Conservation (phyloP, 2,329 filamentous ascomycete species). For the Penicillium sp. region DNA sequence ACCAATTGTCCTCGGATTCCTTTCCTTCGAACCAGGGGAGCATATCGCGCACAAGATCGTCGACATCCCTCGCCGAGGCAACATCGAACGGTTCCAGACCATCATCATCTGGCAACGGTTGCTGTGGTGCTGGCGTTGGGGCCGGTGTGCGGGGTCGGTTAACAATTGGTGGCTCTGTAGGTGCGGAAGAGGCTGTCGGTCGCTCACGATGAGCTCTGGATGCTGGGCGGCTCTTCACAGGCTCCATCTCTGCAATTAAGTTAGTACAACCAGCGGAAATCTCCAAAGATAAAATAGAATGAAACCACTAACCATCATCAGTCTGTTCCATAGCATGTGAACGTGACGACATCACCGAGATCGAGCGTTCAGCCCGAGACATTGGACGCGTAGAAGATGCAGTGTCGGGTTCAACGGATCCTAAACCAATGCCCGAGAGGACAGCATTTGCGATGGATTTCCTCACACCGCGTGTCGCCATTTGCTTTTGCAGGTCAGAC, state of each 20-base stretch:
- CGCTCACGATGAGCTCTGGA: slow-evolving; percentile 23
- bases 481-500: slow-evolving; percentile 80
- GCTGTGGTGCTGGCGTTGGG: slow-evolving; percentile 9
- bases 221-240: slow-evolving; percentile 19
- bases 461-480: slow-evolving; percentile 79
- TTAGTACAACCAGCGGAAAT: slow-evolving; percentile 1
- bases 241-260: slow-evolving; percentile 16
- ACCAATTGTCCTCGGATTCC: slow-evolving; percentile 89
- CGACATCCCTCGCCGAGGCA: slow-evolving; percentile 80
- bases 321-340: slow-evolving; percentile 23
- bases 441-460: slow-evolving; percentile 83
- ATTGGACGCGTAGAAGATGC: slow-evolving; percentile 23
- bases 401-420: slow-evolving; percentile 27
- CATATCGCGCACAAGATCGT: slow-evolving; percentile 83
- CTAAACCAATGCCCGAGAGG: slow-evolving; percentile 66
- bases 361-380: slow-evolving; percentile 33
- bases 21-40: slow-evolving; percentile 76
- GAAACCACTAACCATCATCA: slow-evolving; percentile 21
- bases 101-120: slow-evolving; percentile 57
- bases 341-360: slow-evolving; percentile 32
- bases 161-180: slow-evolving; percentile 36
- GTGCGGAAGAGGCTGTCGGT: slow-evolving; percentile 11
- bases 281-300: background rate
- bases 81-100: slow-evolving; percentile 77
- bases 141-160: slow-evolving; percentile 19